Percentiles rank a stretch among this genome's conserved stretches.
Evolutionary conservation across 768 basidiomycete species (phyloP).

Genomic region (Rossbeevera mucosa): DNA sequence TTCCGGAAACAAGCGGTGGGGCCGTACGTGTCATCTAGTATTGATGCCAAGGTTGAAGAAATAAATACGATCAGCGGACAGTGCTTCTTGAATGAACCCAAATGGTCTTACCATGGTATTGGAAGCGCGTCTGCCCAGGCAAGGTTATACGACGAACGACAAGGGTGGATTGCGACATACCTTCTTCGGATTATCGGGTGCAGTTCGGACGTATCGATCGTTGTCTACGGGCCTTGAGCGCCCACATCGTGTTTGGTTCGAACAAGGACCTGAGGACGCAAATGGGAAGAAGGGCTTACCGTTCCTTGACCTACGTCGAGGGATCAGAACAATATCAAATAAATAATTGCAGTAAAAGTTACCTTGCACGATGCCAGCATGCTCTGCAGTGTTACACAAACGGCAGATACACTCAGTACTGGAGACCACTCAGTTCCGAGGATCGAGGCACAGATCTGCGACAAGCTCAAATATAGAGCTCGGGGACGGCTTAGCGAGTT

Average conservation of each 20-base stretch:
- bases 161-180: slow-evolving; percentile 34
- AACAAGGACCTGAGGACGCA: background rate
- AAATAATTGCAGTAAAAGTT: slow-evolving; percentile 1
- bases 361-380: slow-evolving; percentile 95
- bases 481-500: background rate
- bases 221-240: slow-evolving; percentile 69
- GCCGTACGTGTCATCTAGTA: slow-evolving; percentile 59
- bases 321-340: background rate
- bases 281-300: slow-evolving; percentile 41
- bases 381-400: slow-evolving; percentile 84
- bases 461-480: slow-evolving; percentile 15
- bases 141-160: slow-evolving; percentile 7
- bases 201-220: slow-evolving; percentile 72
- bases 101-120: slow-evolving; percentile 64
- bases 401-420: slow-evolving; percentile 74
- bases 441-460: slow-evolving; percentile 83
- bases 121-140: slow-evolving; percentile 61
- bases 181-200: slow-evolving; percentile 86
- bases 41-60: background rate
- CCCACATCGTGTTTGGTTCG: slow-evolving; percentile 5
- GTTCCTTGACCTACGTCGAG: slow-evolving; percentile 50
- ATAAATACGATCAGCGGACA: slow-evolving; percentile 15
- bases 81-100: background rate
- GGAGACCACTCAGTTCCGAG: slow-evolving; percentile 89
- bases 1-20: background rate